These are phyloP conservation scores for Hymenotorrendiella dingleyae DNA, from an alignment of 2,329 filamentous ascomycete species.

Conservation along the genomic window DNA sequence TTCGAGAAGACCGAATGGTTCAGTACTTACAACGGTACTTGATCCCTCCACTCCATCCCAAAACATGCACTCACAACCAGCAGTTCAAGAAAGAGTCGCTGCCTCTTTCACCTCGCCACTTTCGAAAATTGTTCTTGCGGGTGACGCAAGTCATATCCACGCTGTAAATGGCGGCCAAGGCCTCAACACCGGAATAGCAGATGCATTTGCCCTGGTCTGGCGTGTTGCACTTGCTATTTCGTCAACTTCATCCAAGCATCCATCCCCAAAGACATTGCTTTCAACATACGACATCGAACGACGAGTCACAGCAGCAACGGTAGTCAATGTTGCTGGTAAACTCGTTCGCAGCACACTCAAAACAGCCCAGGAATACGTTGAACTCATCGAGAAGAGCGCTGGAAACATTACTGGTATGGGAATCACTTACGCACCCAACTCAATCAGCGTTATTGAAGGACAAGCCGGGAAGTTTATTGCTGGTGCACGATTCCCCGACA, in stretches of 20 bases:
- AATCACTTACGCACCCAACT: slow-evolving; percentile 5
- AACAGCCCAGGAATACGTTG: slow-evolving; percentile 41
- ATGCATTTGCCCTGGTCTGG: slow-evolving; percentile 37
- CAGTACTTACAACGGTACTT: slow-evolving; percentile 42
- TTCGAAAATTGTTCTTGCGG: slow-evolving; percentile 26
- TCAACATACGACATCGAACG: slow-evolving; percentile 41
- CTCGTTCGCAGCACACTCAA: slow-evolving; percentile 40
- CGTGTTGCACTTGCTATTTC: background rate
- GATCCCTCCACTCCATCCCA: background rate
- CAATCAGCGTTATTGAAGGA: slow-evolving; percentile 2
- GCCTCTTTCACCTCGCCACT: slow-evolving; percentile 1
- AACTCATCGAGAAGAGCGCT: slow-evolving; percentile 42
- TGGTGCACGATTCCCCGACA: slow-evolving; percentile 7
- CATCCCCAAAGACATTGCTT: slow-evolving; percentile 27
- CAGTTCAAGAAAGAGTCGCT: slow-evolving; percentile 11
- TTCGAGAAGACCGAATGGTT: slow-evolving; percentile 44
- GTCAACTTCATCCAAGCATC: no score
- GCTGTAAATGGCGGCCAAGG: slow-evolving; percentile 10
- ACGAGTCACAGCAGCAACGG: slow-evolving; percentile 37
- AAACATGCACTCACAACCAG: background rate
- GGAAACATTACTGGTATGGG: slow-evolving; percentile 35
- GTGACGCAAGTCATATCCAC: slow-evolving; percentile 32
- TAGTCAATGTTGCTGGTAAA: slow-evolving; percentile 42
- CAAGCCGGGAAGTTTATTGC: slow-evolving; percentile 3
- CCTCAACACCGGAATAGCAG: slow-evolving; percentile 31